Conservation (phyloP, 257 asterid genomes). For the Solanum clarkiae region DNA sequence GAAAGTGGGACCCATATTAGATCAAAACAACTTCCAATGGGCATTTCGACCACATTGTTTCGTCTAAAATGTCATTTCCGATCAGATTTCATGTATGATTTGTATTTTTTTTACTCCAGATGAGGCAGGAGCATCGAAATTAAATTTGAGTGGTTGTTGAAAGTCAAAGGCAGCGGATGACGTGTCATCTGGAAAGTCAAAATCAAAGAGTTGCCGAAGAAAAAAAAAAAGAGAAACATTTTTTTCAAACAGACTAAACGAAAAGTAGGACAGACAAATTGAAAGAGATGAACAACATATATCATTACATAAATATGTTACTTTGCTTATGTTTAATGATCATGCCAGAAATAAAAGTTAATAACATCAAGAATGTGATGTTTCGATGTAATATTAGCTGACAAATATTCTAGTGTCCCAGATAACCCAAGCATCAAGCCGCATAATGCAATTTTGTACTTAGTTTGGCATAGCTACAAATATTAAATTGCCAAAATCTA, state of each 20-base stretch:
- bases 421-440: constrained; percentile 9
- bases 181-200: background rate
- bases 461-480: background rate
- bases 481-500: background rate
- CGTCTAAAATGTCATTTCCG: no score
- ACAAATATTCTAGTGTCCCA: constrained; percentile 9
- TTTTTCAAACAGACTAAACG: no score
- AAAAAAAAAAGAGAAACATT: background rate
- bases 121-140: no score
- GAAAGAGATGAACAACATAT: background rate
- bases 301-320: background rate
- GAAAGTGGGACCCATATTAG: no score
- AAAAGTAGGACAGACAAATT: background rate
- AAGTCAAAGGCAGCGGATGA: no score
- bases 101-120: no score
- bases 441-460: constrained; percentile 1
- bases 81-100: no score
- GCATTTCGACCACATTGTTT: no score
- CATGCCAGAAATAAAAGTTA: background rate
- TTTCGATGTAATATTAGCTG: background rate
- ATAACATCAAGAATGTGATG: background rate
- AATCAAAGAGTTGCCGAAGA: background rate
- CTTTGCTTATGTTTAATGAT: background rate
- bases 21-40: no score
- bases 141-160: no score